These are phyloP conservation scores for Exophiala xenobiotica DNA, from an alignment of 2,329 filamentous ascomycete species.

Conservation along the genomic window DNA sequence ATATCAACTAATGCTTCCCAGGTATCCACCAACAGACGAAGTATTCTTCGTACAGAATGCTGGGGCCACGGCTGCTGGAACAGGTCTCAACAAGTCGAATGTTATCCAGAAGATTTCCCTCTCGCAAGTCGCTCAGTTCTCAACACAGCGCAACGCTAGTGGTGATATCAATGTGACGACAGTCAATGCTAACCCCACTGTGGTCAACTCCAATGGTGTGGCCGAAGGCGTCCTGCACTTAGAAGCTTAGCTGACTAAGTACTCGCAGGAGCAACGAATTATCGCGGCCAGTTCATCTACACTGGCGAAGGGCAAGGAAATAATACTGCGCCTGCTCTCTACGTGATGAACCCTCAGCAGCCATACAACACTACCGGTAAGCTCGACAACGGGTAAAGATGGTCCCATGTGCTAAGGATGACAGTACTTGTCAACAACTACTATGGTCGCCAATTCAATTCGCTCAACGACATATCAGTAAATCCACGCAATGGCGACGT, in stretches of 20 bases:
- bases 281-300: slow-evolving; percentile 51
- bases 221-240: slow-evolving; percentile 11
- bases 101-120: slow-evolving; percentile 54
- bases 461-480: slow-evolving; percentile 29
- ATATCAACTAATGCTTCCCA: slow-evolving; percentile 17
- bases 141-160: slow-evolving; percentile 39
- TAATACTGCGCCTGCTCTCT: slow-evolving; percentile 41
- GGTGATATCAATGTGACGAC: slow-evolving; percentile 44
- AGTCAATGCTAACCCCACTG: slow-evolving; percentile 45
- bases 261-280: slow-evolving; percentile 50
- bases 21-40: slow-evolving; percentile 49
- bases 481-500: slow-evolving; percentile 29
- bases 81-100: slow-evolving; percentile 52
- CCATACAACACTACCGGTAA: slow-evolving; percentile 54
- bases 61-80: slow-evolving; percentile 48
- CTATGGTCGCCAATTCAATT: slow-evolving; percentile 50
- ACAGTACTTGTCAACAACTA: slow-evolving; percentile 58
- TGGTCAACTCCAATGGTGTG: slow-evolving; percentile 48
- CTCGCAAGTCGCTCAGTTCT: slow-evolving; percentile 41
- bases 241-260: slow-evolving; percentile 11
- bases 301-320: slow-evolving; percentile 53
- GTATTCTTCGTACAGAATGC: slow-evolving; percentile 58
- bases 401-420: background rate
- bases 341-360: slow-evolving; percentile 45
- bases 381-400: slow-evolving; percentile 7